Evolutionary conservation across 176 grass and related monocot genomes (phyloP), one percentile per base, ranked within the genome.

Genomic region (Eragrostis nindensis): DNA sequence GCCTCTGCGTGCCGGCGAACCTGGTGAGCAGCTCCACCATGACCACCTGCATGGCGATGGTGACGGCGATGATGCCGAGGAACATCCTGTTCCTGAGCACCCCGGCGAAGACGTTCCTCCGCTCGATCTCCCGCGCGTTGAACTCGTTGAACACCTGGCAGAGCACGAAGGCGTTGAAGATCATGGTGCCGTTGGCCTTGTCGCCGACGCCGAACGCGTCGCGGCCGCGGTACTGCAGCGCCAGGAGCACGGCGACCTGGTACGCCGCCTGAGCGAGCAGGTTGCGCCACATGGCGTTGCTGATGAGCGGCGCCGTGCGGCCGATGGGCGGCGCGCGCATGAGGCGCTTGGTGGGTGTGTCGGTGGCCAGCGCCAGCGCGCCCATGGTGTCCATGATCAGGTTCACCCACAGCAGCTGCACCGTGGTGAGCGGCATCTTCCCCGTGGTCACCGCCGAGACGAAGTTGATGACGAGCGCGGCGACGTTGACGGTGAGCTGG

Each of bases 111-210:
- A 94, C 89, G 62, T 98, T 94, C 85, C 80, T 90, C 70, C 83
- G 66, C 83, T 98, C 86, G 66, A 94, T 71, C 67, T 94, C 91
- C 61, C 92, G 49, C 5, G 90, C 82, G 57, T 98, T 98, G 90
- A 98, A 98, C 73, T 98, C 95, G 26, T 98, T 94, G 87, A 98
- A 98, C 18, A 94, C 92, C 89, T 98, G 95, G 65, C 83, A 98
- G 11, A 98, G 87, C 43, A 98, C 95, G 52, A 98, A 98, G 0
- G 92, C 84, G 67, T 98, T 98, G 74, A 98, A 98, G 79, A 94
- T 91, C 62, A 94, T 83, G 4, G 95, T 98, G 71, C 89, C 86
- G 67, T 94, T 98, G 9, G 50, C 59, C 77, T 77, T 89, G 18
- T 97, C 80, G 16, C 77, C 32, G 30, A 54, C 42, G 17, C 59